Evolutionary conservation across 768 basidiomycete species (phyloP).

Genomic region (Boletus tylopilopsis): DNA sequence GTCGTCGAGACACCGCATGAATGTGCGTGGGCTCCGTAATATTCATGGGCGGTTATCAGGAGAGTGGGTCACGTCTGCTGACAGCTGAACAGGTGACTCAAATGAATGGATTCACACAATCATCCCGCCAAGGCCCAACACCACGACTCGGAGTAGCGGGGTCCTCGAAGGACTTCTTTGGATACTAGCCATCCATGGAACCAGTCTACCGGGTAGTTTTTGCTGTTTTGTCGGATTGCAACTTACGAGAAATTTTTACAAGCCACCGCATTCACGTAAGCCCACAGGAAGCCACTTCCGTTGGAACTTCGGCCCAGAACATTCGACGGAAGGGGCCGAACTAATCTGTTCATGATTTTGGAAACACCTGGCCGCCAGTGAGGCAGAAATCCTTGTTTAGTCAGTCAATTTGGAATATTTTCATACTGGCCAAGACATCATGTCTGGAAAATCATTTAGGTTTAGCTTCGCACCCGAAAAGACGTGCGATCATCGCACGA

Average conservation of each 20-base stretch:
- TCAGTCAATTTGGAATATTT: conserved; percentile 6
- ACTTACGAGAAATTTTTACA: no score
- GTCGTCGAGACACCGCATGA: not conserved
- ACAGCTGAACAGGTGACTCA: not conserved
- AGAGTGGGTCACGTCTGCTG: not conserved
- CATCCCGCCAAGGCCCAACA: not conserved
- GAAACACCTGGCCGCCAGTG: not conserved
- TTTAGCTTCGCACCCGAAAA: not conserved
- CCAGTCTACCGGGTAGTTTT: not conserved
- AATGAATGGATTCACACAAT: conserved; percentile 1
- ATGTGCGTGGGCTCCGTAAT: not conserved
- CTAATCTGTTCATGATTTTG: not conserved
- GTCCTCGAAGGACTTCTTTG: not conserved
- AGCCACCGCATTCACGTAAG: conserved; percentile 3
- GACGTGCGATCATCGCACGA: conserved; percentile 5
- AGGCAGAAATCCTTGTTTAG: conserved; percentile 5
- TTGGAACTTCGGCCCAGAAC: conserved; percentile 1
- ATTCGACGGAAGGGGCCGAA: not conserved
- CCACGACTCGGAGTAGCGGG: not conserved
- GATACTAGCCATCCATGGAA: not conserved
- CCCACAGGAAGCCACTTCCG: not conserved
- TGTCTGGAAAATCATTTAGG: not conserved
- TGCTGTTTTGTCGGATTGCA: not conserved
- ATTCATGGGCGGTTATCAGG: not conserved
- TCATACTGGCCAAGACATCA: not conserved